Conservation (phyloP, 1,284 basidiomycete genomes). For the Agroathelia rolfsii region DNA sequence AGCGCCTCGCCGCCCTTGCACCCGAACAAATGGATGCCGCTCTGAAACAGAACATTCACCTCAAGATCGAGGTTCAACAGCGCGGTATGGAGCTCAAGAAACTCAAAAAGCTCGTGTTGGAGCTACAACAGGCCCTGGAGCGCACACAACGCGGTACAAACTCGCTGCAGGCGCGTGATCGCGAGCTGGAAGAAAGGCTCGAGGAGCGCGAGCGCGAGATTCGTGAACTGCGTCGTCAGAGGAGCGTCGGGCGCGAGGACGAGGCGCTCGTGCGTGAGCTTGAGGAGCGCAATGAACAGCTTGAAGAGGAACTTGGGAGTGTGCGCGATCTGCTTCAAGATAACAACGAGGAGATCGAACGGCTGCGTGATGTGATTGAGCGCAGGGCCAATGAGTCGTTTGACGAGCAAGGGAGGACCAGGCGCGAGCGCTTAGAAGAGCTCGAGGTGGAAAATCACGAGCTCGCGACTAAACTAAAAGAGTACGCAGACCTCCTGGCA, state of each 20-base stretch:
- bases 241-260: slow-evolving; percentile 24
- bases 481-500: slow-evolving; percentile 45
- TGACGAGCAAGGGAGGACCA: slow-evolving; percentile 25
- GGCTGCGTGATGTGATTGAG: slow-evolving; percentile 54
- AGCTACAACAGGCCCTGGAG: slow-evolving; percentile 75
- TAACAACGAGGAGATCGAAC: slow-evolving; percentile 65
- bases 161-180: slow-evolving; percentile 32
- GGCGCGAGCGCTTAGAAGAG: slow-evolving; percentile 36
- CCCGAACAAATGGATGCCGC: slow-evolving; percentile 89
- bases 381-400: slow-evolving; percentile 33
- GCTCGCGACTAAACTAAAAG: slow-evolving; percentile 45
- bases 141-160: slow-evolving; percentile 50
- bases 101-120: slow-evolving; percentile 79
- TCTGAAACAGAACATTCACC: slow-evolving; percentile 87
- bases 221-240: slow-evolving; percentile 45
- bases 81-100: slow-evolving; percentile 89
- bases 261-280: slow-evolving; percentile 42
- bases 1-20: slow-evolving; percentile 78
- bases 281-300: slow-evolving; percentile 50
- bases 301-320: slow-evolving; percentile 64
- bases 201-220: slow-evolving; percentile 62
- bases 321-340: slow-evolving; percentile 62
- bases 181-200: slow-evolving; percentile 60
- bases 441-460: slow-evolving; percentile 61
- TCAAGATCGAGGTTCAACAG: slow-evolving; percentile 89